Percentiles rank a stretch among this genome's conserved stretches.
Evolutionary conservation across 2,329 filamentous ascomycete genomes (phyloP).

Genomic region (Orbilia brochopaga): DNA sequence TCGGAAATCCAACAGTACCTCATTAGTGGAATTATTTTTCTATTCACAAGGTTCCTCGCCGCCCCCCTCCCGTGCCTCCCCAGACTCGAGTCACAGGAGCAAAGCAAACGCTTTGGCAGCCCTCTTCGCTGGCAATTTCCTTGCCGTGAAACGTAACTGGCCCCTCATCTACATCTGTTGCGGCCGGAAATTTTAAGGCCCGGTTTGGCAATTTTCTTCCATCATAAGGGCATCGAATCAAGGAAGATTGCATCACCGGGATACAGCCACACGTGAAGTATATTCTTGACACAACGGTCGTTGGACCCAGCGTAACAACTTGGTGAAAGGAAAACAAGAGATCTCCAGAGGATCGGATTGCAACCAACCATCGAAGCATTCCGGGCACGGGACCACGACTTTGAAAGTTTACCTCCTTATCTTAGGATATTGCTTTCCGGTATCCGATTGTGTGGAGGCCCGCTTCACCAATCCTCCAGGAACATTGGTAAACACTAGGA

Average conservation of each 20-base stretch:
- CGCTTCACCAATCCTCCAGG: not conserved
- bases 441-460: not conserved
- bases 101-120: not conserved
- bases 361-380: too few species aligned
- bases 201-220: not conserved
- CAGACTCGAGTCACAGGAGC: constrained; percentile 11
- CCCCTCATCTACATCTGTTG: constrained; percentile 29
- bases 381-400: too few species aligned
- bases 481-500: not conserved
- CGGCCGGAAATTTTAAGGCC: not conserved
- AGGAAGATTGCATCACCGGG: not conserved
- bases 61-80: constrained; percentile 6
- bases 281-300: not conserved
- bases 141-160: constrained; percentile 48
- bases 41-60: too few species aligned
- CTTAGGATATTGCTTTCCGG: not conserved
- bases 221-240: not conserved
- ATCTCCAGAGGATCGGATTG: too few species aligned
- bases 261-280: not conserved
- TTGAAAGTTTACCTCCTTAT: too few species aligned
- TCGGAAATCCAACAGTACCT: too few species aligned
- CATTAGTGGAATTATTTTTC: too few species aligned
- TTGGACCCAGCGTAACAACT: not conserved
- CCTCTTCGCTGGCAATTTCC: constrained; percentile 18
- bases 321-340: not conserved